Conservation (phyloP, 106 monocot species). For the Dendrobium chrysotoxum region DNA sequence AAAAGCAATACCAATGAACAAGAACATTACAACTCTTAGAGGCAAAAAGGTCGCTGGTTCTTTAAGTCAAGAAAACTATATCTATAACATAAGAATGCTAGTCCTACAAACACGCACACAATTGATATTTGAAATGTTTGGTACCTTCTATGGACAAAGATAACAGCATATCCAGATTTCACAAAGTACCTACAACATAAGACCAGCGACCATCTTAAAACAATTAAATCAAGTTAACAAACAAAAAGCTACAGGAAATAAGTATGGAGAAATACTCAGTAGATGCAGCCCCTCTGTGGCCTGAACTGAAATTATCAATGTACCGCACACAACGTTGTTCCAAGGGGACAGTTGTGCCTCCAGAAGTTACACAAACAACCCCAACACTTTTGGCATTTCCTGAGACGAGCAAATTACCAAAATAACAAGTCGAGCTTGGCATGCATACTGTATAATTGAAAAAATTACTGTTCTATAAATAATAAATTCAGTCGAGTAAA, state of each 20-base stretch:
- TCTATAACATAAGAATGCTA: not conserved
- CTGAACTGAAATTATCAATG: slow-evolving; percentile 99
- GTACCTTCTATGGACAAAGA: slow-evolving; percentile 81
- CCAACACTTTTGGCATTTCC: slow-evolving; percentile 27
- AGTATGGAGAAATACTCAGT: slow-evolving; percentile 52
- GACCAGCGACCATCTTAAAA: not conserved
- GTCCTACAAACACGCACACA: not conserved
- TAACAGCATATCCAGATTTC: slow-evolving; percentile 88
- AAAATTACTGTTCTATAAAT: not conserved
- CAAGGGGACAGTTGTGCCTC: slow-evolving; percentile 95
- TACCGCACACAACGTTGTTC: slow-evolving; percentile 95
- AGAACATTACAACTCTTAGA: not conserved
- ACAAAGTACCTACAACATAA: slow-evolving; percentile 76
- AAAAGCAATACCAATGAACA: not conserved
- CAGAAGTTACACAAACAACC: slow-evolving; percentile 93
- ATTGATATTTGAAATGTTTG: not conserved
- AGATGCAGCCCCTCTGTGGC: slow-evolving; percentile 83
- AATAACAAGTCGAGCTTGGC: not conserved
- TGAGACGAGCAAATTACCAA: slow-evolving; percentile 12
- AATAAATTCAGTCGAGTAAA: not conserved
- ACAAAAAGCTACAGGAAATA: not conserved
- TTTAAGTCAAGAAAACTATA: not conserved
- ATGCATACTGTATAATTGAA: not conserved
- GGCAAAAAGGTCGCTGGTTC: not conserved
- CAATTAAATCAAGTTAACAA: not conserved